Conservation (phyloP, 768 basidiomycete genomes). For the Mycena latifolia region DNA sequence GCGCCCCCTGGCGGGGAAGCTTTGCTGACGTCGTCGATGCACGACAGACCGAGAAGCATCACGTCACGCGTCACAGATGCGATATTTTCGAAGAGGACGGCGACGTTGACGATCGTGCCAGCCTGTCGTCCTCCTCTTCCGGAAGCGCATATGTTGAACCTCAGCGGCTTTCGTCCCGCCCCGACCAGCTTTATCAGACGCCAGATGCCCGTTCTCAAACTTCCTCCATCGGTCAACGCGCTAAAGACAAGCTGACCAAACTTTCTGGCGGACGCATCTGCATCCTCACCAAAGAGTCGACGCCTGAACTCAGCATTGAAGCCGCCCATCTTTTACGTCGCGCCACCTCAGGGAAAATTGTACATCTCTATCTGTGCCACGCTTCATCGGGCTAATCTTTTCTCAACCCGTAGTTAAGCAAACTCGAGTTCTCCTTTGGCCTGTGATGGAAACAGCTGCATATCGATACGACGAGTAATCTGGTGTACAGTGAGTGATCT, state of each 20-base stretch:
- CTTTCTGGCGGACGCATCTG: slow-evolving; percentile 10
- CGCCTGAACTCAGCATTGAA: slow-evolving; percentile 8
- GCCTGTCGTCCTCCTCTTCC: slow-evolving; percentile 8
- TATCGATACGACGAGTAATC: slow-evolving; percentile 10
- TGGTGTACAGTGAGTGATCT: slow-evolving; percentile 5
- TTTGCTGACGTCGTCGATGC: no score
- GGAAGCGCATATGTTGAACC: slow-evolving; percentile 1
- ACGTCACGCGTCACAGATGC: neutral
- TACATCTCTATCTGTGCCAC: neutral
- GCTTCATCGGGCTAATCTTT: neutral
- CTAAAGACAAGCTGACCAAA: neutral
- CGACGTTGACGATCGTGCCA: slow-evolving; percentile 8
- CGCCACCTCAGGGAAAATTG: neutral
- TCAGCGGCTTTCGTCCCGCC: neutral
- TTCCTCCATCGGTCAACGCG: neutral
- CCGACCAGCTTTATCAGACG: slow-evolving; percentile 5
- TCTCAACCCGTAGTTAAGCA: neutral
- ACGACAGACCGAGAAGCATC: no score
- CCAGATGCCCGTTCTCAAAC: neutral
- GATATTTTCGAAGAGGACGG: neutral
- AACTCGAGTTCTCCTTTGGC: slow-evolving; percentile 5
- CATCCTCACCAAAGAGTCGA: slow-evolving; percentile 10
- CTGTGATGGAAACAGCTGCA: neutral
- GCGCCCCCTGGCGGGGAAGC: no score
- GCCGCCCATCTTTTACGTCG: slow-evolving; percentile 8